phyloP scores from a whole-genome alignment of 2,329 filamentous ascomycete species.

The Penicillium nordicum region DNA sequence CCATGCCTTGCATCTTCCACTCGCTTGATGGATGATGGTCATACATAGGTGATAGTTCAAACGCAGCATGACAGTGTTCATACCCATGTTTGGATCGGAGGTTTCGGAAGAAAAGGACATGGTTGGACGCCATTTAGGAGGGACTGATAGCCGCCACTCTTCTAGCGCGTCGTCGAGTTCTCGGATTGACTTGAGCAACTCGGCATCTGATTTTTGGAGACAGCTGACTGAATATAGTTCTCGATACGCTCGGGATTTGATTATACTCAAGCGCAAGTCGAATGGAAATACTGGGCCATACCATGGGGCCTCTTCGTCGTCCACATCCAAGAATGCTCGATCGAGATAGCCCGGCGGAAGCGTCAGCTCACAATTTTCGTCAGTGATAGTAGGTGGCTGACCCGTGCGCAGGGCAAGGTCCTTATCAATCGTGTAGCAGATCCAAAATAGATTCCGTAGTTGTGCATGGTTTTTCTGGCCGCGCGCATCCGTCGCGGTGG shows the following conservation, averaged over 20 bases:
- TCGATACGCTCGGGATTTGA: constrained; percentile 52
- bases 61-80: constrained; percentile 50
- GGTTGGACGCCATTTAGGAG: constrained; percentile 45
- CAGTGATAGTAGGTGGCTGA: constrained; percentile 50
- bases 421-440: constrained; percentile 55
- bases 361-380: constrained; percentile 54
- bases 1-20: constrained; percentile 50
- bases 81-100: constrained; percentile 38
- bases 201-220: constrained; percentile 51
- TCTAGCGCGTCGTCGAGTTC: constrained; percentile 58
- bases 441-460: constrained; percentile 51
- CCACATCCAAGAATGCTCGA: constrained; percentile 22
- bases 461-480: constrained; percentile 25
- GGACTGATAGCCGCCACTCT: constrained; percentile 52
- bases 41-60: constrained; percentile 57
- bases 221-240: constrained; percentile 51
- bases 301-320: constrained; percentile 15
- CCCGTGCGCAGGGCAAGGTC: constrained; percentile 55
- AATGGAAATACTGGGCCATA: constrained; percentile 42
- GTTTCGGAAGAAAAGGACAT: constrained; percentile 43
- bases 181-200: constrained; percentile 54
- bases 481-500: constrained; percentile 9
- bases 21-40: constrained; percentile 55
- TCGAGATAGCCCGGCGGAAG: constrained; percentile 46
- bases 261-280: constrained; percentile 49